Evolutionary conservation across 805 yeast species (phyloP).

Genomic region (Metschnikowia arizonensis): DNA sequence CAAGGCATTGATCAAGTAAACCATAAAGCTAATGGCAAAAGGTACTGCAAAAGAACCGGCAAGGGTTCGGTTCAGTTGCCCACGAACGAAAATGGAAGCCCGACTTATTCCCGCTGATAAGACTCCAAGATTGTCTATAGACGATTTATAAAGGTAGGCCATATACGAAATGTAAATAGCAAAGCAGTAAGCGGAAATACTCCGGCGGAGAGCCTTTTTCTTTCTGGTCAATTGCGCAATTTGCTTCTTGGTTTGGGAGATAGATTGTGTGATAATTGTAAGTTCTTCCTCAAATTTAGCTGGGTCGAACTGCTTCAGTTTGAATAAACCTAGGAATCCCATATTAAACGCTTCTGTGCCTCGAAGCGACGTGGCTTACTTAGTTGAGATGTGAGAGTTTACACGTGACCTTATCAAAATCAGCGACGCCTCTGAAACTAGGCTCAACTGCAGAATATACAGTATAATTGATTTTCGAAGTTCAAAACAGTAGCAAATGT

Average conservation of each 20-base stretch:
- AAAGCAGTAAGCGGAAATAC: constrained; percentile 17
- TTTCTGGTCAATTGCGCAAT: constrained; percentile 16
- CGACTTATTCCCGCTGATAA: constrained; percentile 17
- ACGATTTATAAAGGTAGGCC: constrained; percentile 21
- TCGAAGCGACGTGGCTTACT: not conserved
- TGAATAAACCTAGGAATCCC: constrained; percentile 18
- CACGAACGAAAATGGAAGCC: constrained; percentile 23
- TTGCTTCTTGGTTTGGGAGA: constrained; percentile 26
- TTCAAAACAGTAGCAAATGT: not conserved
- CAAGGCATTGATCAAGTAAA: constrained; percentile 16
- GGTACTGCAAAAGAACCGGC: constrained; percentile 25
- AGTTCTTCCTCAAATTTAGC: constrained; percentile 42
- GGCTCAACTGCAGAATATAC: not conserved
- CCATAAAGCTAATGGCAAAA: constrained; percentile 16
- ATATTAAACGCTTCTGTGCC: constrained; percentile 7
- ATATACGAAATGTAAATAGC: constrained; percentile 23
- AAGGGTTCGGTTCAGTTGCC: constrained; percentile 23
- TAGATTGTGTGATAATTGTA: constrained; percentile 33
- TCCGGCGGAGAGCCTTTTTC: constrained; percentile 17
- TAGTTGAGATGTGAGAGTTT: constrained; percentile 1
- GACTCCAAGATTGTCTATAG: constrained; percentile 9
- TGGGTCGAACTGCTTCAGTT: constrained; percentile 35
- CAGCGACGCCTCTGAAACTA: not conserved
- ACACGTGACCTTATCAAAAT: constrained; percentile 5
- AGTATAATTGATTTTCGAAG: not conserved